These are phyloP conservation scores for Isatis tinctoria DNA, from an alignment of 345 rosid genomes.

Conservation along the genomic window DNA sequence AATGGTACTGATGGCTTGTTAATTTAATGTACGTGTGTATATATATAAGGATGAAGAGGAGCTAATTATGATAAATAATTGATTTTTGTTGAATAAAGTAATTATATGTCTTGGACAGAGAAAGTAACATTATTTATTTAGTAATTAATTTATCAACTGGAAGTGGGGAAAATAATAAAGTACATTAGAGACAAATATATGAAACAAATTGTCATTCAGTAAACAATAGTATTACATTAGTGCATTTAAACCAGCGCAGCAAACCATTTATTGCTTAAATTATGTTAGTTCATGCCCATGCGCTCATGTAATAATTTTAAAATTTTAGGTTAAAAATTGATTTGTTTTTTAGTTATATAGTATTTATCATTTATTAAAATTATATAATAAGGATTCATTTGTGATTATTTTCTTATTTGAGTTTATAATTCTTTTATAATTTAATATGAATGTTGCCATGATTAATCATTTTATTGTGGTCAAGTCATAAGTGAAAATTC, in stretches of 20 bases:
- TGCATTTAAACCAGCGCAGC: slow-evolving; percentile 8
- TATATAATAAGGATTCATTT: no score
- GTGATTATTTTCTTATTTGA: no score
- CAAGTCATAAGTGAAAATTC: no score
- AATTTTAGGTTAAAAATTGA: no score
- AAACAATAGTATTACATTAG: background rate
- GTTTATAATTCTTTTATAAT: no score
- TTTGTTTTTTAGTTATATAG: no score
- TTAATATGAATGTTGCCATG: no score
- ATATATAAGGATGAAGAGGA: slow-evolving; percentile 1
- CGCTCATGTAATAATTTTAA: no score
- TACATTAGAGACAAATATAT: slow-evolving; percentile 20
- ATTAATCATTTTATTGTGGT: no score
- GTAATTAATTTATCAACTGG: background rate
- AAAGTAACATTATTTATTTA: background rate
- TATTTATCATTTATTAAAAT: no score
- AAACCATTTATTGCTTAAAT: slow-evolving; percentile 2
- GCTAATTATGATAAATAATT: slow-evolving; percentile 2
- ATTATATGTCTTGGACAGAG: slow-evolving; percentile 10
- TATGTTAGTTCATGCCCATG: no score
- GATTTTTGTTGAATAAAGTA: slow-evolving; percentile 8
- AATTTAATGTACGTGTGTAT: background rate
- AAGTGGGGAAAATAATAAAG: background rate
- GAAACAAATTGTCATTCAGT: slow-evolving; percentile 18
- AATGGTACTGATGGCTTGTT: background rate